Evolutionary conservation across 371 early-diverging fungal species (phyloP).

Genomic region (Haplosporangium sp.): DNA sequence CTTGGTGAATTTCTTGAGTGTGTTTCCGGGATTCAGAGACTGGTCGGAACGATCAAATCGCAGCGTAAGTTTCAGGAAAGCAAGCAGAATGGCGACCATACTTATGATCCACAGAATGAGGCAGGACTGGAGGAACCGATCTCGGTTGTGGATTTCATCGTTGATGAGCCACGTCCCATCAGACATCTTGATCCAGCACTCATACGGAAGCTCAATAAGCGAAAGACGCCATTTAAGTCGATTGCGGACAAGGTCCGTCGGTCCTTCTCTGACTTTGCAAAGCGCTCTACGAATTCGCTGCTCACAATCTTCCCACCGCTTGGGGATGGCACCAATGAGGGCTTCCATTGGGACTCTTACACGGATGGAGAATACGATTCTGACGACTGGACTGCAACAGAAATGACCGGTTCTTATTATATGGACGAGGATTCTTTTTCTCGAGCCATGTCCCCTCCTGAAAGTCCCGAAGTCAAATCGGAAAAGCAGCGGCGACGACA

Average conservation of each 20-base stretch:
- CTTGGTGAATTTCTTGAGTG: conserved; percentile 51
- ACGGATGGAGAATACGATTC: conserved; percentile 47
- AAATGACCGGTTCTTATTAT: conserved; percentile 12
- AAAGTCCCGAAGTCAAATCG: conserved; percentile 17
- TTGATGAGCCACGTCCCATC: conserved; percentile 40
- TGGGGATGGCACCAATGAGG: conserved; percentile 52
- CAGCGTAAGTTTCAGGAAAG: conserved; percentile 14
- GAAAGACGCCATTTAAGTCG: conserved; percentile 41
- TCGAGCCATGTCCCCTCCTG: conserved; percentile 27
- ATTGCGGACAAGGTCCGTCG: conserved; percentile 45
- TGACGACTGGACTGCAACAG: conserved; percentile 27
- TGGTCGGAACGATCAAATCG: conserved; percentile 37
- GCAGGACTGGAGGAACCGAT: not conserved
- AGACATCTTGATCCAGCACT: conserved; percentile 41
- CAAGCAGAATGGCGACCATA: not conserved
- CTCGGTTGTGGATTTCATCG: conserved; percentile 17
- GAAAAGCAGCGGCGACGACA: conserved; percentile 10
- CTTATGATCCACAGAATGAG: not conserved
- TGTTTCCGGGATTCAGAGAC: conserved; percentile 41
- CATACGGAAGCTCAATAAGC: conserved; percentile 35
- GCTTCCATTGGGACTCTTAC: conserved; percentile 43
- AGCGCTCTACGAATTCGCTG: conserved; percentile 31
- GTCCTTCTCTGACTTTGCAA: conserved; percentile 40
- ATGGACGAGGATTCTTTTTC: conserved; percentile 19
- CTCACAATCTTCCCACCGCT: conserved; percentile 50